Base-by-base conservation (phyloP, 768 basidiomycete species). In the Solioccasus polychromus region DNA sequence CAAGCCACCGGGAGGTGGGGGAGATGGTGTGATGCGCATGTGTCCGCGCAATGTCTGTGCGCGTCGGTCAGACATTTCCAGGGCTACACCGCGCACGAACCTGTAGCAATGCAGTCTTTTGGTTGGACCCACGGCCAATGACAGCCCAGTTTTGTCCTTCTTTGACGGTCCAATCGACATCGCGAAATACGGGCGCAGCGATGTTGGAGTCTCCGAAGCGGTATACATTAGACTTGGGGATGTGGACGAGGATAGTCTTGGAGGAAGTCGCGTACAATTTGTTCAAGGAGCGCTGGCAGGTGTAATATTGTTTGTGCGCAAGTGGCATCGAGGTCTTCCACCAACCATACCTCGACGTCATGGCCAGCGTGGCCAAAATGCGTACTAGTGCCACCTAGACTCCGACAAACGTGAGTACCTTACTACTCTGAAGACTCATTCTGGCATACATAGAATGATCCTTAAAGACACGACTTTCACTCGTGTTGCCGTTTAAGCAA, bases 121-220 rank as follows among this genome's bases (percentile, higher is more conserved):
- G 78, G 18, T 80, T 79, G 17, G 80, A 75, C 2, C 78, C 79
- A 23, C 80, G 77, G 2, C 82, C 81, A 4, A 92, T 72, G 8
- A 92, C 73, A 0, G 84, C 89, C 90, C 90, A 92, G 14, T 73
- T 80, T 58, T 90, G 78, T 22, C 74, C 74, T 17, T 82, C 73
- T 19, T 73, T 63, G 1, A 86, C 71, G 6, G 71, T 77, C 85
- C 85, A 87, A 12, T 72, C 59, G 2, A 85, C 59, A 47, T 75
- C 68, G 0, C 64, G 72, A 52, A 86, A 71, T 5, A 82, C 70
- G 12, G 81, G 80, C 4, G 54, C 45, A 2, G 69, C 65, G 18
- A 66, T 59, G 44, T 74, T 71, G 2, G 78, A 66, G 41, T 79
- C 75, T 0, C 83, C 83, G 51, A 85, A 83, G 4, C 75, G 76